Conservation (phyloP, 1,139 yeast species). For the Candida sojae region DNA sequence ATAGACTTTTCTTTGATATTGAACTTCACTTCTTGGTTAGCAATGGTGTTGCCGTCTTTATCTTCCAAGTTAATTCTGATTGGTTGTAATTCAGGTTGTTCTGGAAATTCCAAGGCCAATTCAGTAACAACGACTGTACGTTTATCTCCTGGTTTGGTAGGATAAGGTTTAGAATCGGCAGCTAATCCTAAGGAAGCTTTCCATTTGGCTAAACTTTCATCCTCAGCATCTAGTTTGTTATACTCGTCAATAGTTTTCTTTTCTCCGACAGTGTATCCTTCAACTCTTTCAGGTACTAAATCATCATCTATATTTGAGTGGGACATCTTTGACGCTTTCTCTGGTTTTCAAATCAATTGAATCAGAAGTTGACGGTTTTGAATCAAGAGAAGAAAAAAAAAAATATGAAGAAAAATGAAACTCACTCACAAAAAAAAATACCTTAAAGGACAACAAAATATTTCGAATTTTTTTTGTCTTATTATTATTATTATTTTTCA, state of each 20-base stretch:
- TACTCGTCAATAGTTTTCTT: conserved; percentile 88
- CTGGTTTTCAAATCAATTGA: background rate
- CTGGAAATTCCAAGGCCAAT: conserved; percentile 67
- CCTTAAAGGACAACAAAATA: conserved; percentile 1
- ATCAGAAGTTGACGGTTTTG: background rate
- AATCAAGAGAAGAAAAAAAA: background rate
- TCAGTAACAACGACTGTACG: conserved; percentile 80
- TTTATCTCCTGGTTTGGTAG: conserved; percentile 68
- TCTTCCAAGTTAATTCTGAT: conserved; percentile 67
- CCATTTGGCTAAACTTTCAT: conserved; percentile 91
- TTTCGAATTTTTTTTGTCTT: background rate
- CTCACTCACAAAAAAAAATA: background rate
- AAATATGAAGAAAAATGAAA: background rate
- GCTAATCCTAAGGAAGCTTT: conserved; percentile 83
- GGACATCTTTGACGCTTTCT: conserved; percentile 9
- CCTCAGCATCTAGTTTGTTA: conserved; percentile 82
- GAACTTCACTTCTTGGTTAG: conserved; percentile 58
- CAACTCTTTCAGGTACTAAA: conserved; percentile 61
- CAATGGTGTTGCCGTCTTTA: conserved; percentile 46
- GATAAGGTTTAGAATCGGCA: conserved; percentile 54
- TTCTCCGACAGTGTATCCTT: conserved; percentile 76
- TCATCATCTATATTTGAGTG: conserved; percentile 47
- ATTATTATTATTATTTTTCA: background rate
- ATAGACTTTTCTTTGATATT: conserved; percentile 76
- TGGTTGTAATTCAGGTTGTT: conserved; percentile 58